Conservation (phyloP, 768 basidiomycete genomes). For the Boletus pseudopeckii region DNA sequence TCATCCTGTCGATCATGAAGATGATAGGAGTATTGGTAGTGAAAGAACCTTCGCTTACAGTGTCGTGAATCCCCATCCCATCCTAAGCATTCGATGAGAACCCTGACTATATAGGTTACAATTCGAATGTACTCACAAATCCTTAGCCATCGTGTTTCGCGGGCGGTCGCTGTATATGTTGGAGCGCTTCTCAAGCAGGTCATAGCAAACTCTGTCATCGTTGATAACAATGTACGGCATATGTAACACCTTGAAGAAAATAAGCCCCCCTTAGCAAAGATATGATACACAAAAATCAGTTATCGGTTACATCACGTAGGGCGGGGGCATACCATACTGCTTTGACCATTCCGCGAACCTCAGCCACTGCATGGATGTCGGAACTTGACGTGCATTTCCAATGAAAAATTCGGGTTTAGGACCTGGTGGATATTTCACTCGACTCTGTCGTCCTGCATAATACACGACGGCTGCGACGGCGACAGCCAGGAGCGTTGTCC, state of each 20-base stretch:
- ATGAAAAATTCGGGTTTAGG: conserved; percentile 2
- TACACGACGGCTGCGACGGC: not conserved
- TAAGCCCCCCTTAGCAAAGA: not conserved
- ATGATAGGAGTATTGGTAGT: not conserved
- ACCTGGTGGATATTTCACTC: conserved; percentile 3
- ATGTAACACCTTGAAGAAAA: conserved; percentile 6
- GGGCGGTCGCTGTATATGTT: conserved; percentile 5
- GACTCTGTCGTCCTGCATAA: not conserved
- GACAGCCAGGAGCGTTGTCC: not conserved
- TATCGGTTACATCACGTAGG: too few species aligned
- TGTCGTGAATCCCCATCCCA: conserved; percentile 7
- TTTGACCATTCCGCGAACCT: conserved; percentile 2
- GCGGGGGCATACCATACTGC: not conserved
- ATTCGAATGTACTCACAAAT: not conserved
- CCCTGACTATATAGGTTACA: not conserved
- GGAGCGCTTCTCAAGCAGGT: conserved; percentile 4
- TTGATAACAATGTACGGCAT: conserved; percentile 2
- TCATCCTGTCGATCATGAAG: too few species aligned
- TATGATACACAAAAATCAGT: not conserved
- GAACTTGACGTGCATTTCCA: conserved; percentile 4
- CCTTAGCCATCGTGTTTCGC: not conserved
- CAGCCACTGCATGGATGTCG: conserved; percentile 2
- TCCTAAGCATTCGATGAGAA: not conserved
- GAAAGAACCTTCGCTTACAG: not conserved
- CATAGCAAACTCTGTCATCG: not conserved